Percentiles rank a stretch among this genome's conserved stretches.
phyloP scores from a whole-genome alignment of 2,329 filamentous ascomycete species.

The Monilinia polystroma region DNA sequence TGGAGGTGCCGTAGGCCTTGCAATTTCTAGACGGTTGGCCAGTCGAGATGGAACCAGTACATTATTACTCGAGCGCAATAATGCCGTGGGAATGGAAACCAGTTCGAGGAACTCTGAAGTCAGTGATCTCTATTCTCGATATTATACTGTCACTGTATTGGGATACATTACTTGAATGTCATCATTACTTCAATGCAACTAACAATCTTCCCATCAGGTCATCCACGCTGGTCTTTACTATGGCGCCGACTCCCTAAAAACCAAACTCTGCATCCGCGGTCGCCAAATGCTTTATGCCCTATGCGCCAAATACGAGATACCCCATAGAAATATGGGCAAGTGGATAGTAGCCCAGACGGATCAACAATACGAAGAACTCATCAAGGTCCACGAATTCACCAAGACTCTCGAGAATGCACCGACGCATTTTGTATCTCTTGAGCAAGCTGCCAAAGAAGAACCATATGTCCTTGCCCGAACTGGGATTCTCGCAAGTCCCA shows the following conservation, averaged over 20 bases:
- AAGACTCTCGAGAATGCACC: slow-evolving; percentile 56
- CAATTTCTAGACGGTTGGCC: slow-evolving; percentile 63
- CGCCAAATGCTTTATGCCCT: slow-evolving; percentile 75
- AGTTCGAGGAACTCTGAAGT: slow-evolving; percentile 69
- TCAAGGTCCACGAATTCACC: slow-evolving; percentile 51
- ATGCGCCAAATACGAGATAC: slow-evolving; percentile 66
- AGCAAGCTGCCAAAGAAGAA: slow-evolving; percentile 64
- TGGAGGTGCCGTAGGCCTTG: slow-evolving; percentile 66
- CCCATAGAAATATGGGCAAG: slow-evolving; percentile 76
- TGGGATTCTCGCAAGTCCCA: slow-evolving; percentile 78
- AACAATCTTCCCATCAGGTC: slow-evolving; percentile 55
- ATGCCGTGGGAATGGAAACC: slow-evolving; percentile 65
- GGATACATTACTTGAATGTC: not conserved
- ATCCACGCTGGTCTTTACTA: slow-evolving; percentile 84
- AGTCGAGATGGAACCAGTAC: slow-evolving; percentile 59
- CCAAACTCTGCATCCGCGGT: slow-evolving; percentile 75
- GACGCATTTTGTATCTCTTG: slow-evolving; percentile 63
- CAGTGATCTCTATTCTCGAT: not conserved
- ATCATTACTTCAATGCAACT: not conserved
- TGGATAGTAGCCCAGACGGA: slow-evolving; percentile 90
- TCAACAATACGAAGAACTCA: slow-evolving; percentile 53
- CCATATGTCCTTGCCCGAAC: slow-evolving; percentile 70
- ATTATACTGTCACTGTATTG: not conserved
- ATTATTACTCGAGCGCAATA: slow-evolving; percentile 65
- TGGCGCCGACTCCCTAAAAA: slow-evolving; percentile 73